Percentiles rank a stretch among this genome's conserved stretches.
Conservation (phyloP, 805 yeast species). For the Schwanniomyces vanrijiae region DNA sequence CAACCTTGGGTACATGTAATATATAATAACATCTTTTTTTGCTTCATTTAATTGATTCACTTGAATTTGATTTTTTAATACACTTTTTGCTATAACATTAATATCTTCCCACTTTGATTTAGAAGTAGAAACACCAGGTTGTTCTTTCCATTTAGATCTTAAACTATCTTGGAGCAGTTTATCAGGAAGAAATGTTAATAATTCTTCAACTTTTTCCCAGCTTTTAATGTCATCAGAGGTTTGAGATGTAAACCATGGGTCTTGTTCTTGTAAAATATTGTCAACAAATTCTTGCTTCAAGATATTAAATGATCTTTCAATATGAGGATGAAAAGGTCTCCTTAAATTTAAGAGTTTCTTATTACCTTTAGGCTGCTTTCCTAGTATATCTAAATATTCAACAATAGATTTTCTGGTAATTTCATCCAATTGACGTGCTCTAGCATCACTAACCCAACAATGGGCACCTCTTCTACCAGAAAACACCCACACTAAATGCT, state of each 20-base stretch:
- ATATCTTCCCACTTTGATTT: slow-evolving; percentile 82
- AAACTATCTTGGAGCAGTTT: slow-evolving; percentile 53
- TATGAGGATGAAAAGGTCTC: slow-evolving; percentile 89
- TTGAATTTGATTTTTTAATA: slow-evolving; percentile 45
- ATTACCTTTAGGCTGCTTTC: slow-evolving; percentile 39
- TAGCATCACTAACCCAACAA: slow-evolving; percentile 91
- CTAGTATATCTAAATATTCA: slow-evolving; percentile 78
- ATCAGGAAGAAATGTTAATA: slow-evolving; percentile 65
- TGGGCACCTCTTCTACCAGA: slow-evolving; percentile 99
- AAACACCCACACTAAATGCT: slow-evolving; percentile 88
- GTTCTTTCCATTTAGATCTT: slow-evolving; percentile 54
- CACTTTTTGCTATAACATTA: slow-evolving; percentile 48
- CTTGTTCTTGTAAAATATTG: slow-evolving; percentile 74
- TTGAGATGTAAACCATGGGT: slow-evolving; percentile 64
- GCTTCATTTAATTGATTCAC: slow-evolving; percentile 59
- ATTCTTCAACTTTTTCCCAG: slow-evolving; percentile 48
- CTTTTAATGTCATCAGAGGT: slow-evolving; percentile 48
- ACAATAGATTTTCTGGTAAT: slow-evolving; percentile 72
- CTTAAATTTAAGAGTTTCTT: slow-evolving; percentile 54
- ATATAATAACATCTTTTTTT: slow-evolving; percentile 77
- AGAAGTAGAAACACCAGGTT: slow-evolving; percentile 35
- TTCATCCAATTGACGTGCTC: slow-evolving; percentile 78
- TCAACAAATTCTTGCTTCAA: slow-evolving; percentile 63
- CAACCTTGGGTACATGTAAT: slow-evolving; percentile 83
- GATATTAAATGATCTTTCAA: slow-evolving; percentile 70